These are phyloP conservation scores for Herpotrichia juniperi DNA, from an alignment of 2,329 filamentous ascomycete genomes.

Conservation along the genomic window DNA sequence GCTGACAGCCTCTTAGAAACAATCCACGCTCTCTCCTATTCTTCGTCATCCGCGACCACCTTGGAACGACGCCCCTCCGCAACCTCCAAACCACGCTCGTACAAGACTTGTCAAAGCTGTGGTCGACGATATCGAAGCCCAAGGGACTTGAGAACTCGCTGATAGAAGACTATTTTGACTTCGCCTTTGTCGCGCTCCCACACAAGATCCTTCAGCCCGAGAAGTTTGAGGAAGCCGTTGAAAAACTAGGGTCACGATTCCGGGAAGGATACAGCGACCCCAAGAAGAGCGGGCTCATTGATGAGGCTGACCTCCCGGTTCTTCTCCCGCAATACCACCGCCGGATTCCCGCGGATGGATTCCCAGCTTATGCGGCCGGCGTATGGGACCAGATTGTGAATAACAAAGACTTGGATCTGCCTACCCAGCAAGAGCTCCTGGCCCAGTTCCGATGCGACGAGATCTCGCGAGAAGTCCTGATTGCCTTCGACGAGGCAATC, in stretches of 20 bases:
- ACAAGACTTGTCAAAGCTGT: conserved; percentile 89
- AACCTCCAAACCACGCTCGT: conserved; percentile 91
- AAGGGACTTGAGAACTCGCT: conserved; percentile 82
- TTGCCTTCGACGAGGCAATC: conserved; percentile 83
- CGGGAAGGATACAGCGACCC: conserved; percentile 77
- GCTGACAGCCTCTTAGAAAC: conserved; percentile 61
- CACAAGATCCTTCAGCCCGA: conserved; percentile 97
- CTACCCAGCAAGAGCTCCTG: conserved; percentile 94
- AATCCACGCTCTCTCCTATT: conserved; percentile 91
- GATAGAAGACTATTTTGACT: conserved; percentile 98
- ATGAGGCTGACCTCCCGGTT: conserved; percentile 78
- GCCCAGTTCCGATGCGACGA: conserved; percentile 98
- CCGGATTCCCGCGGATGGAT: conserved; percentile 95
- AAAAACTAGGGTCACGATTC: conserved; percentile 81
- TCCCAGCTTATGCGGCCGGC: conserved; percentile 89
- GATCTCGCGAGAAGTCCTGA: conserved; percentile 86
- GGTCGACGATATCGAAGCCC: conserved; percentile 91
- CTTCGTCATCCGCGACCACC: conserved; percentile 97
- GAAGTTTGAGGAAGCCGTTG: conserved; percentile 81
- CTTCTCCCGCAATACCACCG: conserved; percentile 95
- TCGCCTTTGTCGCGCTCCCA: conserved; percentile 92
- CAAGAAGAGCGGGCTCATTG: conserved; percentile 65
- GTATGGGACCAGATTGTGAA: conserved; percentile 99
- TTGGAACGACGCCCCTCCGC: conserved; percentile 86
- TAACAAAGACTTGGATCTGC: conserved; percentile 97